A percentile compares a stretch with the other conserved stretches of the same genome.
These are phyloP conservation scores for Bruguiera sexangula DNA, from an alignment of 345 rosid species.

Conservation along the genomic window DNA sequence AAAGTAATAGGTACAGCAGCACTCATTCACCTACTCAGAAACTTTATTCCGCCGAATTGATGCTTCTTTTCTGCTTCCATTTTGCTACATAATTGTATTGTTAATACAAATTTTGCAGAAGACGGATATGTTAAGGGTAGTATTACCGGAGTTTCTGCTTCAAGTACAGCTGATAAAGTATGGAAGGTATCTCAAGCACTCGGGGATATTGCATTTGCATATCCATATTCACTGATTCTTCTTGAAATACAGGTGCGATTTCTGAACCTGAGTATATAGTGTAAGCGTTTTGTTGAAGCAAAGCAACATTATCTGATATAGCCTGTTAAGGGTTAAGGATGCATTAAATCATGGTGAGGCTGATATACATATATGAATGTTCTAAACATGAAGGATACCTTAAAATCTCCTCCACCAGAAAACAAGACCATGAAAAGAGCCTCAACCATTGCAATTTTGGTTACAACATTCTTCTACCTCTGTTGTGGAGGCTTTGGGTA, in stretches of 20 bases:
- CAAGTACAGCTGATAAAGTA: slow-evolving; percentile 6
- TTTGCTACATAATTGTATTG: neutral
- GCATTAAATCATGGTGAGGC: neutral
- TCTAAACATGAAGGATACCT: slow-evolving; percentile 12
- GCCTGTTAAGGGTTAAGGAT: too few relatives aligned
- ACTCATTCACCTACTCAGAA: neutral
- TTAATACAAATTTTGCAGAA: slow-evolving; percentile 6
- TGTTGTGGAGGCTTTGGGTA: slow-evolving; percentile 17
- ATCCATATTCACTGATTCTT: slow-evolving; percentile 22
- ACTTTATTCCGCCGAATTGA: neutral
- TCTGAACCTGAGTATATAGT: neutral
- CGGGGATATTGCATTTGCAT: slow-evolving; percentile 24
- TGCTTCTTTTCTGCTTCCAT: too few relatives aligned
- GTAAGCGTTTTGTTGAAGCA: too few relatives aligned
- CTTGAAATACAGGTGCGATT: slow-evolving; percentile 21
- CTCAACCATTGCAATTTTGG: neutral
- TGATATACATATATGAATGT: neutral
- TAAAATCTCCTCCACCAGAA: slow-evolving; percentile 21
- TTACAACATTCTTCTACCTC: slow-evolving; percentile 18
- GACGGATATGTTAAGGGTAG: slow-evolving; percentile 23
- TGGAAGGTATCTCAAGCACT: slow-evolving; percentile 18
- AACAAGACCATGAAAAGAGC: slow-evolving; percentile 20
- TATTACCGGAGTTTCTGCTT: slow-evolving; percentile 15
- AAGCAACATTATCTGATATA: too few relatives aligned
- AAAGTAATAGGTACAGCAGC: slow-evolving; percentile 24